phyloP scores from a whole-genome alignment of 345 rosid species.

The Salix exigua region DNA sequence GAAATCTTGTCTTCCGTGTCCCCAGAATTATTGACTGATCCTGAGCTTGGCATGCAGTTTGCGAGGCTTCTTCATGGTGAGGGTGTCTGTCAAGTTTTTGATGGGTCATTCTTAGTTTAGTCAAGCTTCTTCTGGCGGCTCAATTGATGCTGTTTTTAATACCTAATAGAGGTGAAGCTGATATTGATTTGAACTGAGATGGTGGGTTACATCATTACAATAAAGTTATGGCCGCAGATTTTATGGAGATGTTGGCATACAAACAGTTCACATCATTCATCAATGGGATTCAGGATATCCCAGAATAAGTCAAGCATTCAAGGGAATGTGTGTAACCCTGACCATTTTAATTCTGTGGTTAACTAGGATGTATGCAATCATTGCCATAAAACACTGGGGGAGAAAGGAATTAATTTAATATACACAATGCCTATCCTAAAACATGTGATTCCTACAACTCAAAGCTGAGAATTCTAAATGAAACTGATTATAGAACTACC shows the following conservation, averaged over 20 bases:
- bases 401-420: slow-evolving; percentile 7
- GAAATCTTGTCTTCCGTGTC: slow-evolving; percentile 70
- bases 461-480: slow-evolving; percentile 13
- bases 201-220: slow-evolving; percentile 97
- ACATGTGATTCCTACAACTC: slow-evolving; percentile 20
- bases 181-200: slow-evolving; percentile 91
- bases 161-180: slow-evolving; percentile 77
- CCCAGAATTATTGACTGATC: slow-evolving; percentile 56
- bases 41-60: slow-evolving; percentile 40
- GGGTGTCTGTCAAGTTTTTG: slow-evolving; percentile 80
- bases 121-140: slow-evolving; percentile 95
- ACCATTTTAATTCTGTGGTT: slow-evolving; percentile 2
- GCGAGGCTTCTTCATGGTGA: slow-evolving; percentile 90
- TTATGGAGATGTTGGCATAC: slow-evolving; percentile 20
- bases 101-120: slow-evolving; percentile 78
- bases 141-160: slow-evolving; percentile 90
- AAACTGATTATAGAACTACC: slow-evolving; percentile 18
- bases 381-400: slow-evolving; percentile 5
- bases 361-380: not conserved
- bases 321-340: too few species aligned
- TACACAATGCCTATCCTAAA: slow-evolving; percentile 14
- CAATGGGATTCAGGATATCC: too few species aligned
- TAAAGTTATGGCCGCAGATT: slow-evolving; percentile 87
- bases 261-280: too few species aligned
- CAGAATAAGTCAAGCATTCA: not conserved